A percentile compares a stretch with the other conserved stretches of the same genome.
These are phyloP conservation scores for Lepiota venenata DNA, from an alignment of 768 basidiomycete species.

Conservation along the genomic window DNA sequence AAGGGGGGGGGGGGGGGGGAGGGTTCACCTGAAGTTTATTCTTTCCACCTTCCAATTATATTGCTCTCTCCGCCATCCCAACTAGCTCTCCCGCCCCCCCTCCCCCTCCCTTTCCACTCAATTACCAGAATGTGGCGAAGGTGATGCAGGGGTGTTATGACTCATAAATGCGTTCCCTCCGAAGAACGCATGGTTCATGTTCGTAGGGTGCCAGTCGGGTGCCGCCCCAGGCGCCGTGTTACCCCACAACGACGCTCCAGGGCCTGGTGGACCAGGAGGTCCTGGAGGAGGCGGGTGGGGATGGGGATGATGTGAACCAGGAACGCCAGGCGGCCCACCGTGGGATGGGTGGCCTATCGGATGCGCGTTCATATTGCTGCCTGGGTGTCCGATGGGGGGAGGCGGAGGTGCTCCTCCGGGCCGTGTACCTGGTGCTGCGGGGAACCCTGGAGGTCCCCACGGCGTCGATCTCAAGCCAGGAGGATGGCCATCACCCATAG, in stretches of 20 bases:
- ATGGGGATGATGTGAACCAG: no score
- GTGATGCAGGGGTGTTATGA: conserved; percentile 48
- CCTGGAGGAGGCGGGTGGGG: no score
- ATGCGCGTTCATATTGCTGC: conserved; percentile 10
- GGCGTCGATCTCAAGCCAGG: conserved; percentile 20
- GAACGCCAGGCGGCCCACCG: conserved; percentile 13
- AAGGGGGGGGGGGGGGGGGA: no score
- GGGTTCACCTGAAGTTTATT: no score
- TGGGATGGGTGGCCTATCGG: conserved; percentile 15
- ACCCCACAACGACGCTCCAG: conserved; percentile 34
- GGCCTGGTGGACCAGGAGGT: conserved; percentile 8
- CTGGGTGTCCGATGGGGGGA: conserved; percentile 23
- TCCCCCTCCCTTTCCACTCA: conserved; percentile 1
- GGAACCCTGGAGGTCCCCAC: conserved; percentile 20
- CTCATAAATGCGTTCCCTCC: conserved; percentile 39
- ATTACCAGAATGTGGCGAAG: conserved; percentile 35
- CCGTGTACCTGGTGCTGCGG: conserved; percentile 14
- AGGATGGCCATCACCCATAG: conserved; percentile 10
- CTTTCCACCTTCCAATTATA: neutral
- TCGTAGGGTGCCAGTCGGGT: conserved; percentile 47
- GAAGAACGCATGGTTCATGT: conserved; percentile 33
- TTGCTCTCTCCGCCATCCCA: no score
- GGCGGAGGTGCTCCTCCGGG: conserved; percentile 23
- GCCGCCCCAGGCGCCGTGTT: conserved; percentile 22
- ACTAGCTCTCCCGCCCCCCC: neutral